These are phyloP conservation scores for Tolypocladium cylindrosporum DNA, from an alignment of 2,329 filamentous ascomycete species.

Conservation along the genomic window DNA sequence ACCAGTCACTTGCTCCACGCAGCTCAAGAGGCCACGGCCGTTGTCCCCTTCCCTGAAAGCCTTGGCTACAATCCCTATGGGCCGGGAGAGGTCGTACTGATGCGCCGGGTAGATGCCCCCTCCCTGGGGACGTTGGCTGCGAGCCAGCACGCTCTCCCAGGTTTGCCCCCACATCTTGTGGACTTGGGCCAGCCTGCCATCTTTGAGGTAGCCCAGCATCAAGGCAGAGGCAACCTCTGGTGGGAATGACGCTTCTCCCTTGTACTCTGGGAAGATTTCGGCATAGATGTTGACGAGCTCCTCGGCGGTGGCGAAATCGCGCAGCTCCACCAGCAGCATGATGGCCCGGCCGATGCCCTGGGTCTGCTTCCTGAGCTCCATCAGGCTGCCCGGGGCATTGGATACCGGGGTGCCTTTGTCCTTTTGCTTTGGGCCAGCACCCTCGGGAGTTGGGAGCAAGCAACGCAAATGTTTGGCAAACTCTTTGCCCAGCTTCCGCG, in stretches of 20 bases:
- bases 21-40: conserved; percentile 33
- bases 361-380: conserved; percentile 15
- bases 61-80: conserved; percentile 39
- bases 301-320: conserved; percentile 42
- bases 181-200: conserved; percentile 49
- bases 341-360: conserved; percentile 21
- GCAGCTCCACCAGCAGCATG: conserved; percentile 21
- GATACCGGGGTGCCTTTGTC: not conserved
- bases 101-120: conserved; percentile 30
- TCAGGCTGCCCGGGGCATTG: conserved; percentile 7
- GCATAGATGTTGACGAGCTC: conserved; percentile 47
- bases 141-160: conserved; percentile 38
- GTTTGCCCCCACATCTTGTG: conserved; percentile 57
- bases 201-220: conserved; percentile 55
- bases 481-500: conserved; percentile 14
- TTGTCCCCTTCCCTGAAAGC: conserved; percentile 30
- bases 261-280: conserved; percentile 24
- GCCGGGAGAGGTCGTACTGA: conserved; percentile 42
- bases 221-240: conserved; percentile 50
- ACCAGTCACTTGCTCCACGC: conserved; percentile 44
- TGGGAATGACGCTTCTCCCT: conserved; percentile 29
- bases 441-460: conserved; percentile 3
- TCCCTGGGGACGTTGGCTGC: conserved; percentile 10
- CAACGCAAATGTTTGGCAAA: conserved; percentile 19
- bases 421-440: not conserved